Percentiles rank a stretch among this genome's conserved stretches.
phyloP scores from a whole-genome alignment of 371 early-diverging fungal species.

The Mortierella polycephala region DNA sequence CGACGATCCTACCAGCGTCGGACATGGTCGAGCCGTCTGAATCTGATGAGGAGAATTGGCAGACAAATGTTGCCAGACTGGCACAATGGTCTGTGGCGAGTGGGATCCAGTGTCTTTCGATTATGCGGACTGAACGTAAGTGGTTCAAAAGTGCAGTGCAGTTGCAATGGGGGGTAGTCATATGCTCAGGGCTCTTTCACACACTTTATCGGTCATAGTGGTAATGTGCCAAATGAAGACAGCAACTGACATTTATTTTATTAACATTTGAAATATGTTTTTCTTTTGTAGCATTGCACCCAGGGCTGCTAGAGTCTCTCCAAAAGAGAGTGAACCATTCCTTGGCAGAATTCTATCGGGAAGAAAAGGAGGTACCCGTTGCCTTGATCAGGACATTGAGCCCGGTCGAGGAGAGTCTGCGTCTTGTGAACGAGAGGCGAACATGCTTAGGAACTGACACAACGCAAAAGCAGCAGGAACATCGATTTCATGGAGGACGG shows the following conservation, averaged over 20 bases:
- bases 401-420: conserved; percentile 19
- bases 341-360: conserved; percentile 31
- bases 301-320: conserved; percentile 9
- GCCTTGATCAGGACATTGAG: conserved; percentile 32
- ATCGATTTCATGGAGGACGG: conserved; percentile 17
- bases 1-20: conserved; percentile 23
- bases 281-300: conserved; percentile 26
- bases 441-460: too few species aligned
- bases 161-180: neutral
- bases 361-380: conserved; percentile 25
- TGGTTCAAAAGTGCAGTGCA: neutral
- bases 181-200: neutral
- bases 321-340: conserved; percentile 27
- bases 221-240: too few species aligned
- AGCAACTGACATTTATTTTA: neutral
- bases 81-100: conserved; percentile 40
- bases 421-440: neutral
- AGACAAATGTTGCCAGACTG: conserved; percentile 23
- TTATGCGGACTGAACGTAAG: conserved; percentile 49
- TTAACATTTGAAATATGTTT: conserved; percentile 2
- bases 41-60: conserved; percentile 39
- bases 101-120: conserved; percentile 43
- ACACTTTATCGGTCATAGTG: too few species aligned
- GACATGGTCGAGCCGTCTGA: conserved; percentile 7
- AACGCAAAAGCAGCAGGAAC: neutral